Evolutionary conservation across 2,329 filamentous ascomycete genomes (phyloP).

Genomic region (Aspergillus jensenii): DNA sequence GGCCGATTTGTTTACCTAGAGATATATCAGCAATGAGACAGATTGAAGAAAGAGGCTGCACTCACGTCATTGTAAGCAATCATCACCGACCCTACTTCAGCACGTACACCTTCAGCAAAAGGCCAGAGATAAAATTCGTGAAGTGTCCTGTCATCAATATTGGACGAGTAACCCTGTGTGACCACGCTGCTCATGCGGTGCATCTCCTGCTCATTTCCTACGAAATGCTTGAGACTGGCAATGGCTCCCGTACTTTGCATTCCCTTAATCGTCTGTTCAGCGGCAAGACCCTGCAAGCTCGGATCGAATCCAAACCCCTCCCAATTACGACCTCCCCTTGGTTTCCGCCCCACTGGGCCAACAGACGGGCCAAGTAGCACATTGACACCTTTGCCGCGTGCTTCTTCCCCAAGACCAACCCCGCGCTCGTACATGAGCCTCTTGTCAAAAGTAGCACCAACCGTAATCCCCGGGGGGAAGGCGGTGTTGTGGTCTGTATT

Average conservation of each 20-base stretch:
- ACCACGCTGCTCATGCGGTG: constrained; percentile 49
- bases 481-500: constrained; percentile 73
- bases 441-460: constrained; percentile 74
- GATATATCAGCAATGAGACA: background rate
- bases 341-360: constrained; percentile 70
- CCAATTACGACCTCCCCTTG: constrained; percentile 72
- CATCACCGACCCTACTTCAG: constrained; percentile 50
- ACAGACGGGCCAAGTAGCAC: constrained; percentile 70
- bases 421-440: constrained; percentile 67
- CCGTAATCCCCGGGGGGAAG: constrained; percentile 77
- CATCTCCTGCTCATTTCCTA: constrained; percentile 51
- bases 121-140: constrained; percentile 50
- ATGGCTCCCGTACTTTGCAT: constrained; percentile 59
- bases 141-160: constrained; percentile 52
- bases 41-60: background rate
- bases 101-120: constrained; percentile 50
- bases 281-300: constrained; percentile 58
- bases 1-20: constrained; percentile 63
- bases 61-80: constrained; percentile 44
- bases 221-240: constrained; percentile 58
- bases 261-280: constrained; percentile 54
- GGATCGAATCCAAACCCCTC: constrained; percentile 73
- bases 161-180: constrained; percentile 44
- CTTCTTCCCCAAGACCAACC: constrained; percentile 68
- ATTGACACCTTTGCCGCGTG: constrained; percentile 71